These are phyloP conservation scores for Erigeron canadensis DNA, from an alignment of 129 eudicot genomes.

Conservation along the genomic window DNA sequence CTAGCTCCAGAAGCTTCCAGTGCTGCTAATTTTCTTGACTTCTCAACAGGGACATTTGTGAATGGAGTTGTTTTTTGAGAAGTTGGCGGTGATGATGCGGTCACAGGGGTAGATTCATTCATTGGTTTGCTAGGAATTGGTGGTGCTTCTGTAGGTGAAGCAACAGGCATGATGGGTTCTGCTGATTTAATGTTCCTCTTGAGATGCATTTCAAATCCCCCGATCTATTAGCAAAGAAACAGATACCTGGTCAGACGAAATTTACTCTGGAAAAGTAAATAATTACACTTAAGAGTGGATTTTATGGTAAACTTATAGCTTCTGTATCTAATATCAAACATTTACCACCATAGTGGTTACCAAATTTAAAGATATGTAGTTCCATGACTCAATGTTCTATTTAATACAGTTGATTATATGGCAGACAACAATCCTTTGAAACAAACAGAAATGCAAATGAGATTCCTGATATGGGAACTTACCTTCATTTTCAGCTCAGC, in stretches of 20 bases:
- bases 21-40: slow-evolving; percentile 62
- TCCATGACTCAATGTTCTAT: neutral
- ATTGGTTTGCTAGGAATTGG: slow-evolving; percentile 64
- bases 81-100: slow-evolving; percentile 44
- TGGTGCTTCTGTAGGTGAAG: slow-evolving; percentile 48
- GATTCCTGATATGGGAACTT: slow-evolving; percentile 1
- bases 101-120: slow-evolving; percentile 46
- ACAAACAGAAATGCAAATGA: neutral
- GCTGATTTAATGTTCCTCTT: slow-evolving; percentile 72
- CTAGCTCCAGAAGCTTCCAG: slow-evolving; percentile 84
- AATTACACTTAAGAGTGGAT: too few species aligned
- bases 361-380: neutral
- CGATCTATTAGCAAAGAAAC: slow-evolving; percentile 47
- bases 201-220: slow-evolving; percentile 85
- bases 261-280: too few species aligned
- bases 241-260: neutral
- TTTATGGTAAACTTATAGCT: too few species aligned
- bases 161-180: slow-evolving; percentile 43
- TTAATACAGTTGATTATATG: neutral
- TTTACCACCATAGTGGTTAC: too few species aligned
- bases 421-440: neutral
- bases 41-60: slow-evolving; percentile 50
- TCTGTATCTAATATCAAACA: too few species aligned
- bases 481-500: slow-evolving; percentile 92
- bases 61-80: slow-evolving; percentile 57